Base-by-base conservation (phyloP, 257 asterid species). In the Penstemon davidsonii region DNA sequence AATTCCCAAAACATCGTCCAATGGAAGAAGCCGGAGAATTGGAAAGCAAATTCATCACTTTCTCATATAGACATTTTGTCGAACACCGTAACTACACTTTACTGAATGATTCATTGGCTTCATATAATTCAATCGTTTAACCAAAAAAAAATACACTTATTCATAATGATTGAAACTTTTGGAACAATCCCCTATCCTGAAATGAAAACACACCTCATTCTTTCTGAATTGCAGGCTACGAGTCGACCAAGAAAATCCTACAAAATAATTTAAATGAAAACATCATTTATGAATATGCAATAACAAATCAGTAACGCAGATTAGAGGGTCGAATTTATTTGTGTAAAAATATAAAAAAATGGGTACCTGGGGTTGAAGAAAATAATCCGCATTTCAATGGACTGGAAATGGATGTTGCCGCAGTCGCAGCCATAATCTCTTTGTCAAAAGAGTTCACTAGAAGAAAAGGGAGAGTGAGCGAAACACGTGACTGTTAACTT, bases 121-220 rank as follows among this genome's bases (percentile, higher is more conserved):
- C 6, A 57, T n/a, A 65, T 3, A 3, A 36, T 41, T 52, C 67
- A 59, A 45, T 10, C 55, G 60, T 25, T 40, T 40, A 40, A 49
- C 6, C 67, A 51, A 58, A 55, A 6, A 36, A 49, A 6, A 36
- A 15, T 15, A 15, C 18, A 15, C 18, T 15, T 15, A 15, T 15
- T 15, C 18, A 15, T 15, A 15, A 15, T 15, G 18, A 15, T 15
- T 15, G 12, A 18, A 54, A 43, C 45, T 15, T 18, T 50, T 12
- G 37, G 4, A 43, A 46, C 53, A 18, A 53, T 9, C 53, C 62
- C 42, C 51, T 7, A 9, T 33, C 15, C 64, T 37, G 55, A 55
- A 70, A 69, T 2, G 56, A 12, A 44, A 6, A 66, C 73, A 4
- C 47, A 92, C 98, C 97, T 90, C 80, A 55, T 66, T 81, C 71